Base-by-base conservation (phyloP, 129 eudicot species). In the Ambrosia artemisiifolia region DNA sequence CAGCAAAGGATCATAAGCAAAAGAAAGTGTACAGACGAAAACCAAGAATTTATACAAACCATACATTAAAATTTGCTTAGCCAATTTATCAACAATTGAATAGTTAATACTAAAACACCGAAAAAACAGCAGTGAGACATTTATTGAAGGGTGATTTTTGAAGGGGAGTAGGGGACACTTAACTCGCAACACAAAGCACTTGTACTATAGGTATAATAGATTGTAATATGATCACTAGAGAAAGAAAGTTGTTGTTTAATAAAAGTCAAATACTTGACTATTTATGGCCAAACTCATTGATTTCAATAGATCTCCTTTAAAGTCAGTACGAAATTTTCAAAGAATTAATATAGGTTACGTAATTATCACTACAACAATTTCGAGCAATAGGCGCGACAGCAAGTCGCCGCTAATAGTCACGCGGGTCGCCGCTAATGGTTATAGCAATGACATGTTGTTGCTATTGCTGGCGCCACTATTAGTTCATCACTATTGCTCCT, bases 91-190 rank as follows among this genome's bases (percentile, higher is more conserved):
- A 46, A 67, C 34, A 19, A 67, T 28, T 4, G 11, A 46, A 24
- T 28, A 67, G 30, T 4, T 5, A 46, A 24, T 13, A 28, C 19
- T 67, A 6, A 48, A 67, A 48, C 61, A 48, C 72, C 72, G 72
- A 67, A 53, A 67, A 47, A 67, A 67, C 44, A 48, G 72, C 30
- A 7, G 6, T 8, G 24, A 16, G n/a, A 47, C 44, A 67, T 67
- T 67, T 67, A 67, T 46, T 67, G 7, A 57, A 24, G 7, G 59
- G 32, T 28, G 28, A 44, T 57, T 24, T 57, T 1, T 11, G 44
- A 7, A 40, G 44, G 44, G 36, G 63, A 44, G 44, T 0, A 40
- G 44, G 44, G 36, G 63, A 44, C 71, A 62, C 11, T 13, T 14
- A 44, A 5, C 72, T 19, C 3, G 14, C 3, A 28, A 2, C 34